Base-by-base conservation (phyloP, 2,329 filamentous ascomycete species). In the Mollisia scopiformis region DNA sequence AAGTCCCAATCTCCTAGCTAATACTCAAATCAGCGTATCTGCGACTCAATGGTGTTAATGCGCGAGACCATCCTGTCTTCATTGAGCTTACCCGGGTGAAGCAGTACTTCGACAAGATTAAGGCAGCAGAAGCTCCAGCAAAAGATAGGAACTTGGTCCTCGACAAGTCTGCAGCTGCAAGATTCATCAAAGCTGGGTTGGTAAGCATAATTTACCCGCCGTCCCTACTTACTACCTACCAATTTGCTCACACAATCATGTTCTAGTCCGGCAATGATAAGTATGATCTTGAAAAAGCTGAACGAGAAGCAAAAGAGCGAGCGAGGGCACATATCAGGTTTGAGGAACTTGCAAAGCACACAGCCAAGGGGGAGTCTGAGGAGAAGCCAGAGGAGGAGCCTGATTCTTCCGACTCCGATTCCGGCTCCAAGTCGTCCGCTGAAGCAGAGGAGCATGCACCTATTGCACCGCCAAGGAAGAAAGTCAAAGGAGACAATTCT, bases 41-140 rank as follows among this genome's bases (percentile, higher is more conserved):
- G 23, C 88, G 88, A 63, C 83, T 97, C 8, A 88, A 92, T 68
- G 92, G 90, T 59, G 83, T 88, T 30, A 85, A 97, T 71, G 88
- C 91, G n/a, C 92, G 90, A 74, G 83, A 90, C 55, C 94, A 98
- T 73, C 84, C 91, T 28, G 86, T 99, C 61, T 95, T 92, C 77
- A 84, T 84, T 61, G 95, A 99, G 79, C 84, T 99, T 64, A 89
- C 87, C 61, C 88, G 95, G 59, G 88, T 98, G 57, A 92, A 89
- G 75, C 90, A 93, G 73, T 98, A 98, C 76, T 96, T 97, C 77
- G 87, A 85, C 62, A 99, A 98, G 79, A 94, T 98, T 74, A 92
- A 95, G 72, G 80, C 82, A 14, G 84, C 87, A 2, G 93, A 97
- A 75, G 83, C 80, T 6, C 84, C 85, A 13, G 61, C 59, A 6